Evolutionary conservation across 345 rosid genomes (phyloP), one percentile per base, ranked within the genome.

Genomic region (Nasturtium officinale): DNA sequence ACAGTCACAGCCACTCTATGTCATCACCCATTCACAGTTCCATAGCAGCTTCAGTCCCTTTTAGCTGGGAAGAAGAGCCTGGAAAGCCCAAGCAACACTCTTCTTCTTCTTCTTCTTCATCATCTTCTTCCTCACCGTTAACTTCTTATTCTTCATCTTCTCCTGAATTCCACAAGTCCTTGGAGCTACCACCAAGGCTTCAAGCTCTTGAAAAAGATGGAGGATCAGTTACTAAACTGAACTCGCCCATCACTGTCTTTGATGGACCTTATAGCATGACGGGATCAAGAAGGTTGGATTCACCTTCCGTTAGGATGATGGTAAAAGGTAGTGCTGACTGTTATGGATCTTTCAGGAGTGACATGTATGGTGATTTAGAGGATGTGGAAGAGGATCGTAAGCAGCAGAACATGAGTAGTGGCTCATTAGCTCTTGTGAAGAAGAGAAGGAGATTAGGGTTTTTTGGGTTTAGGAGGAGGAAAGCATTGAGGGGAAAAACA

Each of bases 11-110:
- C 75, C 65, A 71, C 67, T 87, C 91, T 15, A 7, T 76, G 52
- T 85, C 93, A 42, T 84, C 97, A 42, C 94, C 96, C 9, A 73
- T 82, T 43, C 81, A 83, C 71, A 66, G 82, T 23, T 75, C 85
- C 25, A 40, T 77, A 4, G 66, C 85, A 29, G 98, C 92, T 28
- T 73, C 90, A 0, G 87, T 92, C 23, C 98, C 98, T 15, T 92
- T 92, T 65, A 83, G 85, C 42, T 92, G 98, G 98, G 98, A 92
- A 67, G 85, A 90, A 63, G 82, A 87, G 75, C 96, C 98, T 2
- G 96, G 98, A 16, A 92, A 92, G 82, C 96, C 98, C 12, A 87
- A 92, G 55, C 82, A 72, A 72, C 38, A 58, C 18, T 48, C 77
- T 58, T 30, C 80, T 35, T 61, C 78, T 17, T 69, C 35, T 32